Percentiles rank a stretch among this genome's conserved stretches.
phyloP scores from a whole-genome alignment of 2,329 filamentous ascomycete genomes.

The Talaromyces marneffei region DNA sequence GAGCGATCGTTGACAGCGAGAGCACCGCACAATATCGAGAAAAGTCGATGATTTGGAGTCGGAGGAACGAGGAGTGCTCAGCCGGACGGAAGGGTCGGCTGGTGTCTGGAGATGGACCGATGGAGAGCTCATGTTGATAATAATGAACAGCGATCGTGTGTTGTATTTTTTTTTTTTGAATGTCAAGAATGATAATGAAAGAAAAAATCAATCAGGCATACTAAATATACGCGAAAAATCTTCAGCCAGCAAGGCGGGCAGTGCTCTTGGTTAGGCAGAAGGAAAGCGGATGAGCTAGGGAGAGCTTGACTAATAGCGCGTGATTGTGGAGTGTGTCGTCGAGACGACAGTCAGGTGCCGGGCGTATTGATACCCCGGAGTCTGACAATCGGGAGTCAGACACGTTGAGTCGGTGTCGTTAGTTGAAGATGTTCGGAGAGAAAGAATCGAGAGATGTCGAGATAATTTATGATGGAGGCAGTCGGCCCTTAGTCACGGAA shows the following conservation, averaged over 20 bases:
- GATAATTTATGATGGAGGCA: background rate
- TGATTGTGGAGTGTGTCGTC: background rate
- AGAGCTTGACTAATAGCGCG: background rate
- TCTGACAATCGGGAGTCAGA: background rate
- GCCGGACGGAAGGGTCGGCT: constrained; percentile 21
- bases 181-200: background rate
- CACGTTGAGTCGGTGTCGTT: background rate
- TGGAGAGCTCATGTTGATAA: constrained; percentile 32
- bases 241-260: background rate
- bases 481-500: background rate
- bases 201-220: background rate
- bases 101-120: constrained; percentile 30
- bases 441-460: background rate
- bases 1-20: constrained; percentile 44
- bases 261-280: background rate
- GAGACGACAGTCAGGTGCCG: background rate
- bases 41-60: constrained; percentile 21
- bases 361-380: background rate
- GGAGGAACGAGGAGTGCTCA: constrained; percentile 20
- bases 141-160: background rate
- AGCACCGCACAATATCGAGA: constrained; percentile 43
- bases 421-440: background rate
- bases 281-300: constrained; percentile 2
- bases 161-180: background rate
- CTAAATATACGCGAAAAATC: background rate